Base-by-base conservation (phyloP, 768 basidiomycete genomes). In the Sistotremastrum niveocremeum region DNA sequence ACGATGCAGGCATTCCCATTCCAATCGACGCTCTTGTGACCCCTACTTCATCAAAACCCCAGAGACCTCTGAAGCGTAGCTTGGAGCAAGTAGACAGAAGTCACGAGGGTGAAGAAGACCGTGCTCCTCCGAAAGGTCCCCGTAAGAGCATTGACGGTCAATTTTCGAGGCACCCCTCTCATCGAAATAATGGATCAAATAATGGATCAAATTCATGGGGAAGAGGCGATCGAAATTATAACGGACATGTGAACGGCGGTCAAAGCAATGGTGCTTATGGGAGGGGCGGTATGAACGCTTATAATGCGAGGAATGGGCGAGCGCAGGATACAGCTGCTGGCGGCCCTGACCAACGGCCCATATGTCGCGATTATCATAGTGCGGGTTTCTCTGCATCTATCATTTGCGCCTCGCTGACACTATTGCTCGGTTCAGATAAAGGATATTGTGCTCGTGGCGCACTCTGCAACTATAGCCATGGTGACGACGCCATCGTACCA, bases 351-450 rank as follows among this genome's bases (percentile, higher is more conserved):
- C 48, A 52, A 34, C 73, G 79, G 52, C 84, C 84, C 8, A 74
- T 83, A 50, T 97, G 91, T 66, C 75, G 84, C 49, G 90, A 97
- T 62, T 97, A 94, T 60, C 79, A 93, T 62, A 87, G 93, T 93
- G 57, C 57, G 91, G 73, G 4, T 36, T 41, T 41, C 39, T 29
- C 46, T 45, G 20, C 10, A 42, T 40, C 34, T 36, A 30, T 12
- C 36, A 45, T 37, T 34, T 33, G 41, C 45, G 38, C 51, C 30
- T 38, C 37, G 9, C 38, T 39, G 31, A 45, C 37, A 44, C 39
- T 46, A 46, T 12, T 40, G 30, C 46, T 39, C 49, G 6, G 42
- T 39, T 6, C 53, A 97, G 93, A 93, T 58, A 80, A 80, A 48
- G 93, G 93, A 1, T 95, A 81, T 64, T 98, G 93, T 55, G 76